A percentile compares a stretch with the other conserved stretches of the same genome.
Evolutionary conservation across 768 basidiomycete genomes (phyloP).

Genomic region (Hortiboletus flavorubellus): DNA sequence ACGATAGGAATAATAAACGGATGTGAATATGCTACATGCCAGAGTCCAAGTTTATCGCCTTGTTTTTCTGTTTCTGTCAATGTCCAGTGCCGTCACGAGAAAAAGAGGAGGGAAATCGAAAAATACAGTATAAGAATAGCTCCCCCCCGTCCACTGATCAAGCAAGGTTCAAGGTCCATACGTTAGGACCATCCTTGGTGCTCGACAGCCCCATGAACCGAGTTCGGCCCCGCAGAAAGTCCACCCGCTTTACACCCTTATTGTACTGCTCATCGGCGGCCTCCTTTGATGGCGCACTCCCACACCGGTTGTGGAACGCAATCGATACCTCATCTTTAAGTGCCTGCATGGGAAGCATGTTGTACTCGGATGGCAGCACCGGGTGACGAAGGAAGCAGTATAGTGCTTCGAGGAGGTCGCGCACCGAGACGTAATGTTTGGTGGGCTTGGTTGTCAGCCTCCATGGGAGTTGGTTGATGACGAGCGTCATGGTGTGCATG

Average conservation of each 20-base stretch:
- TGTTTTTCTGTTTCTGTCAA: conserved; percentile 17
- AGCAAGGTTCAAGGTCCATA: conserved; percentile 32
- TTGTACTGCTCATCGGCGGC: conserved; percentile 37
- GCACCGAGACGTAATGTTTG: conserved; percentile 36
- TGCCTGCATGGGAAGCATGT: conserved; percentile 29
- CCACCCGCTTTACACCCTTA: conserved; percentile 52
- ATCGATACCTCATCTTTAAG: conserved; percentile 36
- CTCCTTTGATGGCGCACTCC: conserved; percentile 29
- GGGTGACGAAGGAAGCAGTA: conserved; percentile 42
- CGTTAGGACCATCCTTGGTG: conserved; percentile 34
- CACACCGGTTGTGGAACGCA: conserved; percentile 43
- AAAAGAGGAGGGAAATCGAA: neutral
- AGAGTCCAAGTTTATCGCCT: conserved; percentile 9
- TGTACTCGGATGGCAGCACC: conserved; percentile 41
- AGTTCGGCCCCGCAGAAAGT: conserved; percentile 45
- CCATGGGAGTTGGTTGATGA: conserved; percentile 34
- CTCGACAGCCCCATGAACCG: conserved; percentile 48
- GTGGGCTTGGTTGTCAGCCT: conserved; percentile 29
- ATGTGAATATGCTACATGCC: conserved; percentile 22
- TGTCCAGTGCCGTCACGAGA: conserved; percentile 5
- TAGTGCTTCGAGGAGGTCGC: conserved; percentile 48
- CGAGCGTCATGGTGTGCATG: conserved; percentile 28
- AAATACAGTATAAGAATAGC: conserved; percentile 29
- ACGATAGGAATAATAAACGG: conserved; percentile 22
- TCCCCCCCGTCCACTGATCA: conserved; percentile 12